Evolutionary conservation across 75 land plant species (phyloP).

Genomic region (Cunninghamia lanceolata): DNA sequence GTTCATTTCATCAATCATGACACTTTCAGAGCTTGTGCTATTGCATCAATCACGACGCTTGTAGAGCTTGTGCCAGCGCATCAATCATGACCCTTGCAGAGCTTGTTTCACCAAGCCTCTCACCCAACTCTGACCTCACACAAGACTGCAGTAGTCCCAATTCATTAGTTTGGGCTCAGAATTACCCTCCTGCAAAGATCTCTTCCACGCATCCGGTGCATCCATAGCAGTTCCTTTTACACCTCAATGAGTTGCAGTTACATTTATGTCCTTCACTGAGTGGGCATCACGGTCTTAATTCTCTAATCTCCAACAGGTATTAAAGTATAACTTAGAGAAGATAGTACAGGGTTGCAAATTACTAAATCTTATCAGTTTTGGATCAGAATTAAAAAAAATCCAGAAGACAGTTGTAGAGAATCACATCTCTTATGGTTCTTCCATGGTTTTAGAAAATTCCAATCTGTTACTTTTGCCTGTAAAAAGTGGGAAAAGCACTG

Average conservation of each 20-base stretch:
- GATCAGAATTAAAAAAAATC: not conserved
- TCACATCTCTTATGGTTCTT: not conserved
- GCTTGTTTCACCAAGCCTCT: no score
- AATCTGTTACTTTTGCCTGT: not conserved
- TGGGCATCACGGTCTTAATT: not conserved
- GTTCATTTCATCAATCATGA: not conserved
- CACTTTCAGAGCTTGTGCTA: not conserved
- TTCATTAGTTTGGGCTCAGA: no score
- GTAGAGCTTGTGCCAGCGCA: no score
- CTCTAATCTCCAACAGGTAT: not conserved
- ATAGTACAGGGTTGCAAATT: not conserved
- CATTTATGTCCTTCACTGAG: not conserved
- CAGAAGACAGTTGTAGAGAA: not conserved
- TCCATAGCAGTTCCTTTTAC: not conserved
- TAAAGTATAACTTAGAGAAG: not conserved
- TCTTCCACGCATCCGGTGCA: not conserved
- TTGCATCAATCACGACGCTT: no score
- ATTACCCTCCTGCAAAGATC: not conserved
- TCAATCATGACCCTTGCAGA: no score
- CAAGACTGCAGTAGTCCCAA: no score
- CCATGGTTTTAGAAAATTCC: not conserved
- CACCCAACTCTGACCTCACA: no score
- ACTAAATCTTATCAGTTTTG: no score
- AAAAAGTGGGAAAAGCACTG: not conserved
- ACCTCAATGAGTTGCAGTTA: not conserved